Evolutionary conservation across 2,329 filamentous ascomycete genomes (phyloP).

Genomic region (Macrophomina tecta): DNA sequence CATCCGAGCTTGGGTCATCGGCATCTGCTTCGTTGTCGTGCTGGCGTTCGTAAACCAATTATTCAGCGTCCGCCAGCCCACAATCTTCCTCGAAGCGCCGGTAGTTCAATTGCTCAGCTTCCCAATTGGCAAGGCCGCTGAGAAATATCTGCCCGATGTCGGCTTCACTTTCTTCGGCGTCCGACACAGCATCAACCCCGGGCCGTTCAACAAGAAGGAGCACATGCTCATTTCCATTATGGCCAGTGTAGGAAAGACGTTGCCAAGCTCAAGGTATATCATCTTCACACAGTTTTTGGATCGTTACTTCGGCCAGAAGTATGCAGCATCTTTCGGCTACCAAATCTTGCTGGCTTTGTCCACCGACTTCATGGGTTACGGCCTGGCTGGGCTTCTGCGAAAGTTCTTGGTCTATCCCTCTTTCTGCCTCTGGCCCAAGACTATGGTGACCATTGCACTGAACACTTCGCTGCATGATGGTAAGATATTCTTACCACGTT

Average conservation of each 20-base stretch:
- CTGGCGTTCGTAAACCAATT: conserved; percentile 62
- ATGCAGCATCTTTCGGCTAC: conserved; percentile 51
- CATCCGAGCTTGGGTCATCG: conserved; percentile 53
- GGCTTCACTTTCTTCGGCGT: conserved; percentile 28
- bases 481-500: conserved; percentile 69
- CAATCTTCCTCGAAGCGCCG: conserved; percentile 65
- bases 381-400: conserved; percentile 38
- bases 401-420: conserved; percentile 36
- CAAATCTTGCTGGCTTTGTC: conserved; percentile 71
- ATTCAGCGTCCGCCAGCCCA: conserved; percentile 66
- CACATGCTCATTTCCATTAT: conserved; percentile 69
- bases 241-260: conserved; percentile 52
- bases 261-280: conserved; percentile 59
- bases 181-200: conserved; percentile 28
- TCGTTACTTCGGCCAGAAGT: conserved; percentile 59
- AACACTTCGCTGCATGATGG: conserved; percentile 59
- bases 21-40: conserved; percentile 52
- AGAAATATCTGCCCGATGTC: conserved; percentile 22
- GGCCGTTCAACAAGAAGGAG: conserved; percentile 31
- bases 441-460: conserved; percentile 31
- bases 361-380: conserved; percentile 64
- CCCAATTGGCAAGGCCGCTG: conserved; percentile 53
- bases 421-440: conserved; percentile 30
- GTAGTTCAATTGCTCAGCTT: conserved; percentile 69
- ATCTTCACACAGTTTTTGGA: conserved; percentile 58